Conservation (phyloP, 225 moss, liverwort and hornwort genomes). For the Straminergon stramineum region DNA sequence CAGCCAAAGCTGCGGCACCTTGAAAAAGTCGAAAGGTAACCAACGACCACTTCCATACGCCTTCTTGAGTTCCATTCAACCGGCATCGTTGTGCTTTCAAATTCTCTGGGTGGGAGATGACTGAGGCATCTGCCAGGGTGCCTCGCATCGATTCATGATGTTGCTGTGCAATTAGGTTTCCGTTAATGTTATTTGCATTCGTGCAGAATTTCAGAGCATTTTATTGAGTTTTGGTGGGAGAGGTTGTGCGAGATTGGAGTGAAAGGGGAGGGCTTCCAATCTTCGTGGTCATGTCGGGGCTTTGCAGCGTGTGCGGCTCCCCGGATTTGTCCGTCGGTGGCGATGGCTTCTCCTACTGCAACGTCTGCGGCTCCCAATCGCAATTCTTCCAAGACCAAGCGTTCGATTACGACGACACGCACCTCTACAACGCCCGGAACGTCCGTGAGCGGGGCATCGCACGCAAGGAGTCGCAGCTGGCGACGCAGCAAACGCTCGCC, state of each 20-base stretch:
- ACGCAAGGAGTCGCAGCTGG: constrained; percentile 25
- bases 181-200: neutral
- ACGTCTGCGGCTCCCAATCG: constrained; percentile 64
- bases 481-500: constrained; percentile 5
- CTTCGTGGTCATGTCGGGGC: constrained; percentile 26
- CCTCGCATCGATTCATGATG: neutral
- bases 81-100: neutral
- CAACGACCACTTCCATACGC: too few species aligned
- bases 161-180: neutral
- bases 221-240: neutral
- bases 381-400: constrained; percentile 67
- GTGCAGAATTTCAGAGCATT: neutral
- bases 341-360: constrained; percentile 63
- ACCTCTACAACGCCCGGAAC: constrained; percentile 44
- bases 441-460: constrained; percentile 46
- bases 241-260: neutral
- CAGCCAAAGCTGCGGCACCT: neutral
- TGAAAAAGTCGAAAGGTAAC: neutral
- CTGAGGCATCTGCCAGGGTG: neutral
- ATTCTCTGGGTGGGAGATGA: neutral
- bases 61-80: neutral
- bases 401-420: constrained; percentile 58
- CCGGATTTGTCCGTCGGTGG: constrained; percentile 44
- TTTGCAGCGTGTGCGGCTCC: constrained; percentile 68
- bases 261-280: neutral